phyloP scores from a whole-genome alignment of 2,329 filamentous ascomycete genomes.

The Fusarium concolor region DNA sequence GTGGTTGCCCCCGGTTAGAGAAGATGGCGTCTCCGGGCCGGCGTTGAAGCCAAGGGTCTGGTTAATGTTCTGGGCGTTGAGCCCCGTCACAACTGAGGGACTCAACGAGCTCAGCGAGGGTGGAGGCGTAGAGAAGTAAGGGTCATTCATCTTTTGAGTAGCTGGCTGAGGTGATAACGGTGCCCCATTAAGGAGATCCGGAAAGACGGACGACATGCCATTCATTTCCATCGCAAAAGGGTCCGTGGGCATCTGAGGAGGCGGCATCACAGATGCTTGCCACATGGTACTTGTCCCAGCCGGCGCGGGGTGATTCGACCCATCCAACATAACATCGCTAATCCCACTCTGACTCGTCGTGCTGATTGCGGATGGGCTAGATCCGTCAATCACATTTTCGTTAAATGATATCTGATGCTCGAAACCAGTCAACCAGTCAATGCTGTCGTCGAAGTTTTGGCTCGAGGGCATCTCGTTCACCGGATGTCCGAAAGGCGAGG shows the following conservation, averaged over 20 bases:
- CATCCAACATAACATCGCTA: conserved; percentile 92
- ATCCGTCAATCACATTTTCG: conserved; percentile 88
- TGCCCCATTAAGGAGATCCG: conserved; percentile 77
- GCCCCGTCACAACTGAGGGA: conserved; percentile 75
- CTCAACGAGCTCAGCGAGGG: conserved; percentile 79
- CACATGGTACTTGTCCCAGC: conserved; percentile 71
- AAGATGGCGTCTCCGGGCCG: conserved; percentile 79
- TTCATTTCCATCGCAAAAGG: conserved; percentile 81
- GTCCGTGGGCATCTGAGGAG: conserved; percentile 74
- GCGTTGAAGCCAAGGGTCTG: conserved; percentile 72
- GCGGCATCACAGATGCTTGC: conserved; percentile 76
- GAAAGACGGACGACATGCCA: conserved; percentile 73
- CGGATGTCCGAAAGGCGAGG: conserved; percentile 69
- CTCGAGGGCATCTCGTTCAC: conserved; percentile 69
- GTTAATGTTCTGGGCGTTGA: conserved; percentile 70
- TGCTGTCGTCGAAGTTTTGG: conserved; percentile 77
- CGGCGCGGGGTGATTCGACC: conserved; percentile 72
- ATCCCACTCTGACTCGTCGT: conserved; percentile 92
- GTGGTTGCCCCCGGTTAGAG: conserved; percentile 73
- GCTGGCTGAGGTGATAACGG: conserved; percentile 82
- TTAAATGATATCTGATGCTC: conserved; percentile 82
- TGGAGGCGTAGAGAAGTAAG: conserved; percentile 83
- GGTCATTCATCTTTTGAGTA: conserved; percentile 77
- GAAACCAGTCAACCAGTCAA: conserved; percentile 86
- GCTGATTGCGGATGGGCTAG: conserved; percentile 95